Evolutionary conservation across 75 land plant species (phyloP), one percentile per base, ranked within the genome.

Genomic region (Azolla pinnata): DNA sequence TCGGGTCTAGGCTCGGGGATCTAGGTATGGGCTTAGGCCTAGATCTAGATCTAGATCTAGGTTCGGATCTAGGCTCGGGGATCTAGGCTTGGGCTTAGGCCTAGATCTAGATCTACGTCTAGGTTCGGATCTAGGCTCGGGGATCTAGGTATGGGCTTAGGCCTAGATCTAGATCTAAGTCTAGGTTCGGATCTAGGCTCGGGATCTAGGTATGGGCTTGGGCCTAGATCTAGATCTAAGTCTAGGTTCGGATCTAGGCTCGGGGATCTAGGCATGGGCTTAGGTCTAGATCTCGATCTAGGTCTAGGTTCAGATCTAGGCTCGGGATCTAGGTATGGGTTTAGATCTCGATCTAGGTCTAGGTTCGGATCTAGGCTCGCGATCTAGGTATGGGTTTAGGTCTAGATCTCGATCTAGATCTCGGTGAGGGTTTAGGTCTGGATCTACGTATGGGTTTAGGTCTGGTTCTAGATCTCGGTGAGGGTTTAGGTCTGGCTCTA

Each of bases 181-280:
- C n/a, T n/a, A n/a, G n/a, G n/a, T n/a, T n/a, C n/a, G n/a, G n/a
- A n/a, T n/a, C n/a, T n/a, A n/a, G n/a, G n/a, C n/a, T n/a, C n/a
- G n/a, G n/a, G n/a, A n/a, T n/a, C n/a, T n/a, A n/a, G n/a, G n/a
- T n/a, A n/a, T n/a, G n/a, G n/a, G n/a, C n/a, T n/a, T n/a, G n/a
- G n/a, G 25, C 64, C 80, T 44, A 66, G 67, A 60, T 80, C 83
- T 59, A n/a, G n/a, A n/a, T n/a, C n/a, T n/a, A n/a, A n/a, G n/a
- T n/a, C n/a, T n/a, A n/a, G n/a, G n/a, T n/a, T n/a, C n/a, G n/a
- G n/a, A n/a, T n/a, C n/a, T n/a, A n/a, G n/a, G n/a, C n/a, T n/a
- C n/a, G n/a, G n/a, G n/a, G n/a, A n/a, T n/a, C n/a, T 50, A 50
- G 8, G 18, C 23, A 50, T 50, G 18, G 8, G 18, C 23, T 9